Evolutionary conservation across 1,139 yeast genomes (phyloP).

Genomic region (Nematodospora anomalae): DNA sequence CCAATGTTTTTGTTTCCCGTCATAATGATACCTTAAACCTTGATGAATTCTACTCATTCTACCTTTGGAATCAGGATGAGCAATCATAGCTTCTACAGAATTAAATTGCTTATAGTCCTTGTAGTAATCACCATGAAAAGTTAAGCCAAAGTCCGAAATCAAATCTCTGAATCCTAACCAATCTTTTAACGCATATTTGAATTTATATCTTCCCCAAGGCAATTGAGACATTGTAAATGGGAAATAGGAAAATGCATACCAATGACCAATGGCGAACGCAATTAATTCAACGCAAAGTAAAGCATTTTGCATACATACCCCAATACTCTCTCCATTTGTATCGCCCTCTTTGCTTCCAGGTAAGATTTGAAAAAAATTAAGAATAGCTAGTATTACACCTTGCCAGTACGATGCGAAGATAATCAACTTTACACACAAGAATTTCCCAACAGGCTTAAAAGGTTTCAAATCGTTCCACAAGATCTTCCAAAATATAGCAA

Average conservation of each 20-base stretch:
- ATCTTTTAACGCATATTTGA: slow-evolving; percentile 68
- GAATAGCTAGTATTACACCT: slow-evolving; percentile 66
- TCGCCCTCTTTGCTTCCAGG: slow-evolving; percentile 24
- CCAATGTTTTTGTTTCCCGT: slow-evolving; percentile 87
- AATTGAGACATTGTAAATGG: slow-evolving; percentile 64
- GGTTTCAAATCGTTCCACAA: slow-evolving; percentile 72
- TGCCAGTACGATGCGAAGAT: slow-evolving; percentile 99
- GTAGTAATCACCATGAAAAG: slow-evolving; percentile 74
- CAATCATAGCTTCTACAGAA: slow-evolving; percentile 67
- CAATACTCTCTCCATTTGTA: slow-evolving; percentile 42
- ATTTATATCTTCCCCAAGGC: slow-evolving; percentile 68
- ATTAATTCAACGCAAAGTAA: slow-evolving; percentile 81
- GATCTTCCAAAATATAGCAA: slow-evolving; percentile 92
- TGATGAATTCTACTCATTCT: slow-evolving; percentile 73
- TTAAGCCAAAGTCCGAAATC: slow-evolving; percentile 68
- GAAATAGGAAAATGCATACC: slow-evolving; percentile 76
- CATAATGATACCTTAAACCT: slow-evolving; percentile 78
- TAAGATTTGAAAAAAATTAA: slow-evolving; percentile 57
- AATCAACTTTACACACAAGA: slow-evolving; percentile 86
- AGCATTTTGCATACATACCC: slow-evolving; percentile 71
- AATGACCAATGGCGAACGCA: slow-evolving; percentile 84
- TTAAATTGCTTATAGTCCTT: slow-evolving; percentile 79
- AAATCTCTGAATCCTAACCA: slow-evolving; percentile 76
- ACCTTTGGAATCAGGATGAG: slow-evolving; percentile 67
- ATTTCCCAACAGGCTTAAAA: slow-evolving; percentile 88